Evolutionary conservation across 495 filamentous ascomycete genomes (phyloP).

Genomic region (Talaromyces wortmannii): DNA sequence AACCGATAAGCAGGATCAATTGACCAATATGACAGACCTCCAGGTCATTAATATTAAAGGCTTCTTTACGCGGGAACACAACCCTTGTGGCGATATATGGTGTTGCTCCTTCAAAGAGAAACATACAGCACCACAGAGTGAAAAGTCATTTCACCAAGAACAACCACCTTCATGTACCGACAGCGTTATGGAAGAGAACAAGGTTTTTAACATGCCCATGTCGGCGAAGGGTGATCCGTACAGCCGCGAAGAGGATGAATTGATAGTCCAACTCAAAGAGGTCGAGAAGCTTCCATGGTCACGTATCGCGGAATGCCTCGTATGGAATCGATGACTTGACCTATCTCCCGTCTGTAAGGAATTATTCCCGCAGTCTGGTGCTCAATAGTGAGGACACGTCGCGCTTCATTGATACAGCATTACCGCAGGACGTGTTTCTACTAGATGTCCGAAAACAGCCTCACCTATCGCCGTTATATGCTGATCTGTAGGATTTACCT

Average conservation of each 20-base stretch:
- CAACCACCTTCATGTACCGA: not conserved
- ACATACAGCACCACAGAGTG: not conserved
- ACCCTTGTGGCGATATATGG: not conserved
- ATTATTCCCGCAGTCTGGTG: too few species aligned
- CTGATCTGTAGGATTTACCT: too few species aligned
- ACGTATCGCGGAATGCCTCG: conserved; percentile 12
- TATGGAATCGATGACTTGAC: too few species aligned
- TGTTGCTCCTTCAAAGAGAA: not conserved
- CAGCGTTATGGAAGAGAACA: not conserved
- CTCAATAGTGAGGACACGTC: too few species aligned
- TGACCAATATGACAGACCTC: not conserved
- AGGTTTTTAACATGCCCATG: not conserved
- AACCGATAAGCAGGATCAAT: not conserved
- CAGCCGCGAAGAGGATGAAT: not conserved
- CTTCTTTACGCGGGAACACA: not conserved
- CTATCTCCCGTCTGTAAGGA: too few species aligned
- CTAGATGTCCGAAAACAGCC: too few species aligned
- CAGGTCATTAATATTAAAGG: not conserved
- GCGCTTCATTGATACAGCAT: too few species aligned
- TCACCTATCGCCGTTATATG: too few species aligned
- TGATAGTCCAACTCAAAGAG: not conserved
- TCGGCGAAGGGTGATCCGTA: not conserved
- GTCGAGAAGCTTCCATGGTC: not conserved
- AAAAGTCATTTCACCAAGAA: not conserved
- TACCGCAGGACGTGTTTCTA: too few species aligned